Percentiles rank a stretch among this genome's conserved stretches.
Conservation (phyloP, 257 asterid species). For the Ehretia macrophylla region DNA sequence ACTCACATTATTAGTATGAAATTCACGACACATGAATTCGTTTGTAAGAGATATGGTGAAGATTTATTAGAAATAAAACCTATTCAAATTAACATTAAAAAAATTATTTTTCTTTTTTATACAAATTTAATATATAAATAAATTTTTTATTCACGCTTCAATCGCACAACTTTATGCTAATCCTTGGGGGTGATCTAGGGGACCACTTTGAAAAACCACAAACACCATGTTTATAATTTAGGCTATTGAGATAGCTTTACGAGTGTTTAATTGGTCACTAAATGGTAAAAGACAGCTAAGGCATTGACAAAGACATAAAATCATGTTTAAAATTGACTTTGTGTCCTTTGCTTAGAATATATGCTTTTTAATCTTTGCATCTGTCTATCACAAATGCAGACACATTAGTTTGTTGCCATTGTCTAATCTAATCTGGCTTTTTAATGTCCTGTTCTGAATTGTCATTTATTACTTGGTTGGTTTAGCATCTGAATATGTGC, state of each 20-base stretch:
- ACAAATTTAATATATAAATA: background rate
- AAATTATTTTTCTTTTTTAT: too few species aligned
- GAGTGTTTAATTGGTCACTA: background rate
- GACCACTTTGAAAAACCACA: constrained; percentile 29
- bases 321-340: background rate
- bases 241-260: constrained; percentile 6
- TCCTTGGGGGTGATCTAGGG: too few species aligned
- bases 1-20: too few species aligned
- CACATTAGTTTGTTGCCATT: background rate
- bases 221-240: constrained; percentile 11
- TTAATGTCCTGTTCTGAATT: background rate
- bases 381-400: background rate
- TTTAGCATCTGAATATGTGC: too few species aligned
- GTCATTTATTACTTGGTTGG: background rate
- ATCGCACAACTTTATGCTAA: too few species aligned
- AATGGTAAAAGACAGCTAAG: background rate
- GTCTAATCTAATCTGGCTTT: background rate
- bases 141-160: too few species aligned
- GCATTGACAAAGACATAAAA: background rate
- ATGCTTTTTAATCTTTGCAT: background rate
- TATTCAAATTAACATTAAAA: too few species aligned
- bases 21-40: too few species aligned
- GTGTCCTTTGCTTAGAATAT: background rate
- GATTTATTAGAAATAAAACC: too few species aligned
- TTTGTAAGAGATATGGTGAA: too few species aligned